Evolutionary conservation across 805 yeast species (phyloP).

Genomic region (Hanseniaspora lachancei): DNA sequence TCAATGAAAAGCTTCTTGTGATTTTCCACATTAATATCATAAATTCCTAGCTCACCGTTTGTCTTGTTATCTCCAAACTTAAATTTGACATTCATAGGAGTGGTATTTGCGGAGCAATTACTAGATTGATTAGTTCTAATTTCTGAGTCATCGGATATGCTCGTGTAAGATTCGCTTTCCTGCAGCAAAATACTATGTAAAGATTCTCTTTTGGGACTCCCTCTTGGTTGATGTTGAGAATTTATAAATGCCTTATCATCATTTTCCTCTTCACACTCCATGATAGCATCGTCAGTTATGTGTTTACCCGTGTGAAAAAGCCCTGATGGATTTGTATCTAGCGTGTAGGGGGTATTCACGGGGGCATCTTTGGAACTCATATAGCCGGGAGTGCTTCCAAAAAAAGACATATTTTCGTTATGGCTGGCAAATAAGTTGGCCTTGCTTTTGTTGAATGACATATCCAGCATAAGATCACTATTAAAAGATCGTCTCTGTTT

Average conservation of each 20-base stretch:
- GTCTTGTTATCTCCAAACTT: constrained; percentile 4
- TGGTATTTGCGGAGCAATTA: background rate
- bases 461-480: background rate
- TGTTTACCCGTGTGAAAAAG: background rate
- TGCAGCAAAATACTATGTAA: background rate
- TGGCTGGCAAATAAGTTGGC: background rate
- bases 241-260: background rate
- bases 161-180: background rate
- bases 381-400: background rate
- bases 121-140: background rate
- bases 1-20: background rate
- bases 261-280: constrained; percentile 5
- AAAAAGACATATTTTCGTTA: background rate
- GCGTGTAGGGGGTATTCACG: constrained; percentile 1
- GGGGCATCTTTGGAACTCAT: background rate
- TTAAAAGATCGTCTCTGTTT: constrained; percentile 1
- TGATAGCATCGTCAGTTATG: background rate
- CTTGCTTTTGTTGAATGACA: background rate
- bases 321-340: background rate
- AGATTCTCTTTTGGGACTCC: background rate
- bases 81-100: constrained; percentile 3
- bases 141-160: background rate
- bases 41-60: background rate
- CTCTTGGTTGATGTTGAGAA: background rate
- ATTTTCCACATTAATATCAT: constrained; percentile 1